Conservation (phyloP, 1,139 yeast species). For the Magnusiomyces suaveolens region DNA sequence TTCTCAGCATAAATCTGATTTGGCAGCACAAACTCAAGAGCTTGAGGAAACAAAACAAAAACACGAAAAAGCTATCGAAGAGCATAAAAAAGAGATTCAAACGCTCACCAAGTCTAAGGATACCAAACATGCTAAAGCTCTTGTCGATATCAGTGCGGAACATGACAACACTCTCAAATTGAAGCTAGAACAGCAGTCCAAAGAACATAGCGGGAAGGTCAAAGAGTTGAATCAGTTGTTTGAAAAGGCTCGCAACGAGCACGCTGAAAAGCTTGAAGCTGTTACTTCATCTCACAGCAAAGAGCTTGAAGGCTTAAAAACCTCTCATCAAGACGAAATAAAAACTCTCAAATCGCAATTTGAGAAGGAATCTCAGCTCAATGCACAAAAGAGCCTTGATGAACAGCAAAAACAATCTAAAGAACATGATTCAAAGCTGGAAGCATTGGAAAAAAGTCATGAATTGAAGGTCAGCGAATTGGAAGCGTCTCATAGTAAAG, state of each 20-base stretch:
- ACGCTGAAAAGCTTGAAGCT: constrained; percentile 2
- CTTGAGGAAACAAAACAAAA: background rate
- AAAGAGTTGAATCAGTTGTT: constrained; percentile 11
- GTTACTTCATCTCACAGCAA: constrained; percentile 7
- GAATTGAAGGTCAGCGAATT: constrained; percentile 10
- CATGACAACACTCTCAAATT: constrained; percentile 10
- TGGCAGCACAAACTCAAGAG: background rate
- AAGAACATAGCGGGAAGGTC: constrained; percentile 4
- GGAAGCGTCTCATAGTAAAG: background rate
- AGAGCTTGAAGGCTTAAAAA: constrained; percentile 9
- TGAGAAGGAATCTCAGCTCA: background rate
- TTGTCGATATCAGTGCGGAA: constrained; percentile 20
- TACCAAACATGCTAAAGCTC: constrained; percentile 25
- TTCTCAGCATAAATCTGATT: background rate
- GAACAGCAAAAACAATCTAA: background rate
- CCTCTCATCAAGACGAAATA: background rate
- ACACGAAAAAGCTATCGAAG: background rate
- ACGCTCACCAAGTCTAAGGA: constrained; percentile 8
- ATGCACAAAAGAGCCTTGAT: background rate
- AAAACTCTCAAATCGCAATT: constrained; percentile 2
- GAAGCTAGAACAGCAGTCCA: constrained; percentile 10
- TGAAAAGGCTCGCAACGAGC: constrained; percentile 5
- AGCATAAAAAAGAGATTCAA: background rate
- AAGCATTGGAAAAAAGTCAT: constrained; percentile 5
- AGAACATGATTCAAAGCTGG: background rate